phyloP scores from a whole-genome alignment of 164 flowering plant species.

The Vitis riparia region DNA sequence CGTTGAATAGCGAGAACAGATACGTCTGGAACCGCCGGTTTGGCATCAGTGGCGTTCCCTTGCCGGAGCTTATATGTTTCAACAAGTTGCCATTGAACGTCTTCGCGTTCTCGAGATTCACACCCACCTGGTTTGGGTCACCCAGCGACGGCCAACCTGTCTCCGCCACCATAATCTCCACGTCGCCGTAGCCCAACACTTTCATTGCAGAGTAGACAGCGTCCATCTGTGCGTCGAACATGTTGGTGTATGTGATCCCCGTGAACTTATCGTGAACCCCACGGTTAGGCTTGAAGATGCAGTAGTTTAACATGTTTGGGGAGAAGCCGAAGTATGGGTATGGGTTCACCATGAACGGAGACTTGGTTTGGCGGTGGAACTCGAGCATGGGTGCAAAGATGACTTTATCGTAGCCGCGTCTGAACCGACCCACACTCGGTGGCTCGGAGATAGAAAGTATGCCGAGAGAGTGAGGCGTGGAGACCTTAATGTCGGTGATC shows the following conservation, averaged over 20 bases:
- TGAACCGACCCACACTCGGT: slow-evolving; percentile 69
- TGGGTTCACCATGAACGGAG: slow-evolving; percentile 75
- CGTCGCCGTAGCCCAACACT: slow-evolving; percentile 41
- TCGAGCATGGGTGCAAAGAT: slow-evolving; percentile 57
- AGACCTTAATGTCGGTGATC: slow-evolving; percentile 44
- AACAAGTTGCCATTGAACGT: slow-evolving; percentile 37
- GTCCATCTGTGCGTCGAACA: slow-evolving; percentile 70
- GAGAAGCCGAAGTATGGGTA: slow-evolving; percentile 73
- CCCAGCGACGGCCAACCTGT: slow-evolving; percentile 59
- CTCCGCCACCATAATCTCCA: slow-evolving; percentile 38
- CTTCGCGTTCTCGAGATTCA: slow-evolving; percentile 31
- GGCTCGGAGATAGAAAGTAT: slow-evolving; percentile 41
- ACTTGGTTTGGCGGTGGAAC: slow-evolving; percentile 56
- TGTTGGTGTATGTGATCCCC: slow-evolving; percentile 49
- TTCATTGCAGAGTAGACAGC: slow-evolving; percentile 56
- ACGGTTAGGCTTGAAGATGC: slow-evolving; percentile 47
- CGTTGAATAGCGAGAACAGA: slow-evolving; percentile 44
- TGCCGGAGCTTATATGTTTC: slow-evolving; percentile 19
- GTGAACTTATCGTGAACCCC: slow-evolving; percentile 50
- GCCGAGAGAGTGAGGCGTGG: slow-evolving; percentile 73
- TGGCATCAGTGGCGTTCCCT: slow-evolving; percentile 64
- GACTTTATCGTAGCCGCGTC: slow-evolving; percentile 41
- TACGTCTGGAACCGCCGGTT: slow-evolving; percentile 39
- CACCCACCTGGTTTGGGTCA: slow-evolving; percentile 21
- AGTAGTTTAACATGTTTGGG: slow-evolving; percentile 39